phyloP scores from a whole-genome alignment of 169 alveolate genomes.

The Plasmodium fragile region DNA sequence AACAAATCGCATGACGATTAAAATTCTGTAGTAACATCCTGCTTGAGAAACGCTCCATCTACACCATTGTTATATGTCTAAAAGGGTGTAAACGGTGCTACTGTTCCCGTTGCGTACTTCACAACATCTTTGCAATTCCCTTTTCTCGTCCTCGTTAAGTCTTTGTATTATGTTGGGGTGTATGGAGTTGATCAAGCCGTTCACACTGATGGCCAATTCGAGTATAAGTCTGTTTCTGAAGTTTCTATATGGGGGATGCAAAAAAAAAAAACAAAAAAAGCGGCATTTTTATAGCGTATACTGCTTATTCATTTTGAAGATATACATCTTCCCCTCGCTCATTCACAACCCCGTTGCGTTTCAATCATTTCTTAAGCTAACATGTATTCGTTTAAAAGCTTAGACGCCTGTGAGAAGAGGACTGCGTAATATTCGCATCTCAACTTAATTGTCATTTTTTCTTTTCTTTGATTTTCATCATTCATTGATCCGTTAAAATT shows the following conservation, averaged over 20 bases:
- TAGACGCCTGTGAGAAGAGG: constrained; percentile 66
- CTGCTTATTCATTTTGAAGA: not conserved
- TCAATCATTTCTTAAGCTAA: constrained; percentile 10
- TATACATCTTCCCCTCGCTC: not conserved
- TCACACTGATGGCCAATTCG: constrained; percentile 74
- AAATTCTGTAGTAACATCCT: not conserved
- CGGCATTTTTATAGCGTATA: not conserved
- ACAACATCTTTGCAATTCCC: constrained; percentile 61
- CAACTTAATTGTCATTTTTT: constrained; percentile 53
- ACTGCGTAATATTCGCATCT: constrained; percentile 77
- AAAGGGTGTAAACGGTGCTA: not conserved
- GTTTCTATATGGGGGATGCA: constrained; percentile 16
- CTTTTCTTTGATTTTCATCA: constrained; percentile 75
- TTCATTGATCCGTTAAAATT: constrained; percentile 73
- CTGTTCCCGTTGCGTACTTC: constrained; percentile 29
- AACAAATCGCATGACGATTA: not conserved
- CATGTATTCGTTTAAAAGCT: constrained; percentile 74
- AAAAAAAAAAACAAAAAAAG: not conserved
- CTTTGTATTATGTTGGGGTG: constrained; percentile 71
- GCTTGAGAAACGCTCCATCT: not conserved
- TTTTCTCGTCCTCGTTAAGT: constrained; percentile 69
- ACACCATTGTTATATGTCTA: not conserved
- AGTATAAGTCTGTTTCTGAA: constrained; percentile 69
- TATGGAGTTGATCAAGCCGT: constrained; percentile 63
- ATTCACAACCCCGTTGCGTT: not conserved